Evolutionary conservation across 495 filamentous ascomycete genomes (phyloP), one percentile per base, ranked within the genome.

Genomic region (Tuber microsphaerosporum): DNA sequence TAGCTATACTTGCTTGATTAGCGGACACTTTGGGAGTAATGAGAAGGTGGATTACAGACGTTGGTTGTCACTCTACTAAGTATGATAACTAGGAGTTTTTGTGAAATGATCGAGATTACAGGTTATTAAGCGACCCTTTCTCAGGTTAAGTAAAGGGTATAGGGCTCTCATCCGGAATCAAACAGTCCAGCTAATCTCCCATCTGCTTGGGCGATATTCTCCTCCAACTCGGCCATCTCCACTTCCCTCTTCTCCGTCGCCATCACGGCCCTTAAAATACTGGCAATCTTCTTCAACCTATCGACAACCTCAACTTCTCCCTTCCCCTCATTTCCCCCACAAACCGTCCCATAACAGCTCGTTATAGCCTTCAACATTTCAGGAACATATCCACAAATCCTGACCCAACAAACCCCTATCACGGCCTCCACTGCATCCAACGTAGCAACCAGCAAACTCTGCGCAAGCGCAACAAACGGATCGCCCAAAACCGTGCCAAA

Each of bases 361-460:
- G 86, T 85, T 0, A 93, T 74, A 0, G 86, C 90, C 69, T 86
- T 89, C 72, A 97, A 75, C 22, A 96, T 84, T 82, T 94, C 92
- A n/a, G 88, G 89, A 41, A 88, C 85, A 85, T 91, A 90, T 65
- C 82, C 80, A 77, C 84, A 86, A 26, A 97, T 84, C 0, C 93
- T 86, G 17, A 92, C 90, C 89, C 95, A 94, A n/a, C 88, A 89
- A 69, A 86, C 90, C 37, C 88, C 76, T n/a, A 97, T 84, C 19
- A 92, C 85, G 0, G 84, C 84, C 71, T 90, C 87, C 42, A 93
- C 74, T 1, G 89, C 85, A 14, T 85, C 79, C 9, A 88, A 81
- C 2, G 90, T 88, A 0, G 87, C 84, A 2, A 85, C 69, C 0
- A 96, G 84, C 0, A 92, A 84, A 3, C 86, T 83, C 0, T 88